phyloP scores from a whole-genome alignment of 2,329 filamentous ascomycete genomes.

The Penicillium palitans region DNA sequence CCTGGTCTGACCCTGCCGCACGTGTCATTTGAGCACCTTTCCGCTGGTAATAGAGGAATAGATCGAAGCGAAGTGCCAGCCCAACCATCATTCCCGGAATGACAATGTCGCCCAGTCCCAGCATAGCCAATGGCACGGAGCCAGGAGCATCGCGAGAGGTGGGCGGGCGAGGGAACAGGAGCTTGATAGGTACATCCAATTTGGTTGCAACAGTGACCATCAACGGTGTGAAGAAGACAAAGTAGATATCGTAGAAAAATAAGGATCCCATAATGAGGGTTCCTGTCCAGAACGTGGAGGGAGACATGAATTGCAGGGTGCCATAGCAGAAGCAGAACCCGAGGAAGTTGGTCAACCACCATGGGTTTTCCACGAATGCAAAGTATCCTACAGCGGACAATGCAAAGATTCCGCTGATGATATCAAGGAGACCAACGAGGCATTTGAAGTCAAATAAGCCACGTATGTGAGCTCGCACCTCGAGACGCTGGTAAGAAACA shows the following conservation, averaged over 20 bases:
- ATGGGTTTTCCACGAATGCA: conserved; percentile 59
- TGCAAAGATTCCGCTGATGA: conserved; percentile 59
- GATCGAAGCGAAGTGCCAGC: conserved; percentile 85
- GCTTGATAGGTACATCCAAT: conserved; percentile 88
- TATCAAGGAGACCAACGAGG: conserved; percentile 47
- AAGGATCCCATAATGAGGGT: conserved; percentile 73
- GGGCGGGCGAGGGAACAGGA: conserved; percentile 73
- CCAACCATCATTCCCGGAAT: conserved; percentile 88
- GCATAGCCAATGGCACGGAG: conserved; percentile 62
- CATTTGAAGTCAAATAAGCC: conserved; percentile 49
- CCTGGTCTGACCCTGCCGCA: conserved; percentile 22
- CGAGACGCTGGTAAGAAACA: conserved; percentile 52
- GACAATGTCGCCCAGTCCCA: conserved; percentile 92
- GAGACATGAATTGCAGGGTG: conserved; percentile 79
- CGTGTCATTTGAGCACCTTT: conserved; percentile 54
- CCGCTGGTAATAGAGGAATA: conserved; percentile 76
- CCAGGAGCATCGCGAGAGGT: conserved; percentile 47
- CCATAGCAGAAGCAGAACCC: conserved; percentile 85
- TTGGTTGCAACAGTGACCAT: conserved; percentile 72
- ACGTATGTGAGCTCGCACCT: conserved; percentile 55
- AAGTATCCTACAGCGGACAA: conserved; percentile 64
- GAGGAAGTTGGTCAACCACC: conserved; percentile 80
- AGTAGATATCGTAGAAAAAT: conserved; percentile 92
- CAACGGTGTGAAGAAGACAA: conserved; percentile 56
- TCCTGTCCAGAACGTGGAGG: conserved; percentile 81